phyloP scores from a whole-genome alignment of 805 yeast genomes.

The Candida ponderosae region DNA sequence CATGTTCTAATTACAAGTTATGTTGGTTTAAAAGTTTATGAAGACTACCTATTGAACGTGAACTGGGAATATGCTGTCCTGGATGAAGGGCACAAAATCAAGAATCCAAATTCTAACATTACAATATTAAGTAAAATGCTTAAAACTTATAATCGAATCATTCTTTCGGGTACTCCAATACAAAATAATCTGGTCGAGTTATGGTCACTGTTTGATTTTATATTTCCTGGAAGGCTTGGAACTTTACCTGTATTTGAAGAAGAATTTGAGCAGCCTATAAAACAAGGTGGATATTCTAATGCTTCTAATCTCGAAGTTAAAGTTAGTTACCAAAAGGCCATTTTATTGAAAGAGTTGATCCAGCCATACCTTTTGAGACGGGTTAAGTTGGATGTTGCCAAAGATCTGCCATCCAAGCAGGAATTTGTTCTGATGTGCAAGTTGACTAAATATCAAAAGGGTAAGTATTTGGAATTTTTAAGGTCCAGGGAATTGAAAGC shows the following conservation, averaged over 20 bases:
- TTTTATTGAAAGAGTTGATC: slow-evolving; percentile 76
- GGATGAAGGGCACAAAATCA: slow-evolving; percentile 95
- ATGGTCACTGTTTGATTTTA: slow-evolving; percentile 94
- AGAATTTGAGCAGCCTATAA: slow-evolving; percentile 88
- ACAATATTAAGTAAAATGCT: slow-evolving; percentile 80
- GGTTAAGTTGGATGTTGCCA: slow-evolving; percentile 89
- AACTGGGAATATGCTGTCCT: slow-evolving; percentile 87
- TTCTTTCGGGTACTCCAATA: slow-evolving; percentile 92
- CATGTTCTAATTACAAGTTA: slow-evolving; percentile 89
- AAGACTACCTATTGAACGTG: slow-evolving; percentile 51
- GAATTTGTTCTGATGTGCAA: slow-evolving; percentile 93
- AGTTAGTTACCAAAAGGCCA: slow-evolving; percentile 94
- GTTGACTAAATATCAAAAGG: slow-evolving; percentile 68
- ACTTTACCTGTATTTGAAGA: slow-evolving; percentile 91
- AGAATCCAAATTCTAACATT: slow-evolving; percentile 89
- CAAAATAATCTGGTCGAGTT: slow-evolving; percentile 88
- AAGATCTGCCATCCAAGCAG: slow-evolving; percentile 85
- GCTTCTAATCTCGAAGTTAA: slow-evolving; percentile 95
- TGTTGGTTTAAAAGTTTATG: slow-evolving; percentile 71
- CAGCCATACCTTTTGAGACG: slow-evolving; percentile 85
- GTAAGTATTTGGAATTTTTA: slow-evolving; percentile 65
- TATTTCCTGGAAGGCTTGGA: slow-evolving; percentile 90
- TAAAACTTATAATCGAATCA: slow-evolving; percentile 77
- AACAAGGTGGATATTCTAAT: slow-evolving; percentile 96
- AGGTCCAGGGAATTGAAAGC: slow-evolving; percentile 75